These are phyloP conservation scores for Geranium rotundifolium DNA, from an alignment of 345 rosid genomes.

Conservation along the genomic window DNA sequence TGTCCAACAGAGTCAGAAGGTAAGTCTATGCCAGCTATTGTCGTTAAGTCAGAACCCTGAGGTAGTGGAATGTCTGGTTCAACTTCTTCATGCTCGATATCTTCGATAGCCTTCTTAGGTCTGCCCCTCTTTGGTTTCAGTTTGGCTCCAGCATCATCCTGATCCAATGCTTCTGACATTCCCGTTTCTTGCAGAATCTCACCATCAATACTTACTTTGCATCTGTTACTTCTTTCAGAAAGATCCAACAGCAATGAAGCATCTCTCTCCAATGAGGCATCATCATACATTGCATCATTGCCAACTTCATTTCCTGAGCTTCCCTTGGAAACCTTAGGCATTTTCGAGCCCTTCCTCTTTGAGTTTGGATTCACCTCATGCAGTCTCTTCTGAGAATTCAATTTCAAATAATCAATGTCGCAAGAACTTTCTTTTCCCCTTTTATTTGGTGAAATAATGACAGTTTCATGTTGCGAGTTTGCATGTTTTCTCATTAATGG, in stretches of 20 bases:
- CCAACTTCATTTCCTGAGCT: constrained; percentile 24
- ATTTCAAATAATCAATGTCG: constrained; percentile 11
- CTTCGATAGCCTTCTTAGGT: constrained; percentile 6
- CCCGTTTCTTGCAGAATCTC: constrained; percentile 3
- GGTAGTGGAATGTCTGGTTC: constrained; percentile 31
- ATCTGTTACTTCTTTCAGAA: too few species aligned
- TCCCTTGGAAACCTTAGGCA: constrained; percentile 1
- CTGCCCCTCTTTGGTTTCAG: constrained; percentile 3
- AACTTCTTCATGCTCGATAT: constrained; percentile 16
- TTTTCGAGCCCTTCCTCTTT: constrained; percentile 8
- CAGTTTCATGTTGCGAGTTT: constrained; percentile 25
- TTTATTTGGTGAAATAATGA: too few species aligned
- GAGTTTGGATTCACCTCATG: constrained; percentile 15
- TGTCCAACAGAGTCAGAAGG: constrained; percentile 48
- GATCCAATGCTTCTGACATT: constrained; percentile 9
- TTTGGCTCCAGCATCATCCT: constrained; percentile 5
- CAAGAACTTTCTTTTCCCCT: not conserved
- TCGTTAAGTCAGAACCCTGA: constrained; percentile 28
- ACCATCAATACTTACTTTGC: not conserved
- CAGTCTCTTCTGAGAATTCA: constrained; percentile 14
- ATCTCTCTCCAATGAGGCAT: too few species aligned
- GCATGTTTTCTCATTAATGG: not conserved
- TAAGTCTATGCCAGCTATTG: constrained; percentile 51
- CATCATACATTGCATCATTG: constrained; percentile 3
- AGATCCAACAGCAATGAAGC: too few species aligned